A percentile compares a stretch with the other conserved stretches of the same genome.
phyloP scores from a whole-genome alignment of 208 protist genomes.

The Phytomonas sp. region DNA sequence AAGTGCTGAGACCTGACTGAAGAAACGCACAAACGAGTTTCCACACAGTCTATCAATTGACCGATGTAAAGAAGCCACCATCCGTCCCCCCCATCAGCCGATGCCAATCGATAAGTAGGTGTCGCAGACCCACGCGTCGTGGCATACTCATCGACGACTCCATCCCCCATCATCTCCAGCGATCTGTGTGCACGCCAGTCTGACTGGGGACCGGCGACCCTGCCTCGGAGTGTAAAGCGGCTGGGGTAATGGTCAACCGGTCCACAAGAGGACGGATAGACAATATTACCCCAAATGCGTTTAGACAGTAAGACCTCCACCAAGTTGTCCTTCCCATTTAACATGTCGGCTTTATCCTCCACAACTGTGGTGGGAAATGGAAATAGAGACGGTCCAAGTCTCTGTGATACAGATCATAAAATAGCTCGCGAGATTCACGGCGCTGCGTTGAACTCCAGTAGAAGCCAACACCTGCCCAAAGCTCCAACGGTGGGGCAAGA shows the following conservation, averaged over 20 bases:
- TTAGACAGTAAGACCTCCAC: neutral
- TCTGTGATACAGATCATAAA: neutral
- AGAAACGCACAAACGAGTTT: neutral
- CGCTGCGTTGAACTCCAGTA: neutral
- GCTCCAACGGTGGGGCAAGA: conserved; percentile 16
- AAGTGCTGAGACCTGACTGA: neutral
- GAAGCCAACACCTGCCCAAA: neutral
- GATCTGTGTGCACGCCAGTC: neutral
- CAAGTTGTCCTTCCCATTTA: neutral
- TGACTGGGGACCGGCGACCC: neutral
- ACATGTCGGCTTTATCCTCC: neutral
- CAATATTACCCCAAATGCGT: neutral
- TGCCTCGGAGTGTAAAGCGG: too few species aligned
- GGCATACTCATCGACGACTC: neutral
- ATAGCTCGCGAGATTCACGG: neutral
- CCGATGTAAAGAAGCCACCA: neutral
- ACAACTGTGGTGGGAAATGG: neutral
- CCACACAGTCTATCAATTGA: neutral
- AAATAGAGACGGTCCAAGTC: neutral
- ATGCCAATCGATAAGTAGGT: neutral
- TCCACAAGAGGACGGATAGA: neutral
- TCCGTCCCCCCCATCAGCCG: neutral
- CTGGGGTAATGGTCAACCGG: too few species aligned
- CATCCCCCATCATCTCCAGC: too few species aligned
- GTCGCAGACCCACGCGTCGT: neutral